Percentiles rank a stretch among this genome's conserved stretches.
These are phyloP conservation scores for Umbelopsis sp. DNA, from an alignment of 371 early-diverging fungal genomes.

Conservation along the genomic window DNA sequence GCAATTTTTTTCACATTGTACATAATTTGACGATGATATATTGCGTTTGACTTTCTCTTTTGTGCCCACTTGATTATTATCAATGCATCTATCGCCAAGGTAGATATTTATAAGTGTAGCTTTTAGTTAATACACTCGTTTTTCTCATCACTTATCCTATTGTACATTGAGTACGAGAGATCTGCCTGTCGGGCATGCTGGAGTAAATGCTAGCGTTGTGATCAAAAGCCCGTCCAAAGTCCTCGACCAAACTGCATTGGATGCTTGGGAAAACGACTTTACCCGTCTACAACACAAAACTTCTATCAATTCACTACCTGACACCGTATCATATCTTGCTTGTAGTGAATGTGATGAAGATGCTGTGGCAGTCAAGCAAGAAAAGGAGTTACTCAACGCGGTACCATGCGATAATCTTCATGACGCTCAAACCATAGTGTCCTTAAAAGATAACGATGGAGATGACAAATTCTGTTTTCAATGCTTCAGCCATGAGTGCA, in stretches of 20 bases:
- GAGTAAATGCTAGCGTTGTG: background rate
- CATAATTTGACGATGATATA: background rate
- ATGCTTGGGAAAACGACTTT: conserved; percentile 11
- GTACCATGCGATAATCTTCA: too few relatives aligned
- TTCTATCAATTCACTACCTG: background rate
- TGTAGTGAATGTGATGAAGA: background rate
- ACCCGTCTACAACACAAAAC: background rate
- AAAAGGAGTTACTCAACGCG: too few relatives aligned
- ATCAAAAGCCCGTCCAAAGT: conserved; percentile 14
- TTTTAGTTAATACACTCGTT: background rate
- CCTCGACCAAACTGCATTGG: background rate
- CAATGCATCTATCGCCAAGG: conserved; percentile 15
- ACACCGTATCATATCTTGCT: background rate
- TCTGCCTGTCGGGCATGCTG: background rate
- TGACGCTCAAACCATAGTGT: too few relatives aligned
- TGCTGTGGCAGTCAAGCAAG: too few relatives aligned
- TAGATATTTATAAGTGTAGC: background rate
- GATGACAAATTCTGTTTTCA: conserved; percentile 8
- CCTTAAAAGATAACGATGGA: background rate
- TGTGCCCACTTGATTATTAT: background rate
- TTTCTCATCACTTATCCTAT: background rate
- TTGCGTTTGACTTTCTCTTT: background rate
- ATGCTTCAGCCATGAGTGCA: conserved; percentile 14
- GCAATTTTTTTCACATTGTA: conserved; percentile 1
- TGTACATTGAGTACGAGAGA: background rate